phyloP scores from a whole-genome alignment of 2,329 filamentous ascomycete species.

The Neonectria magnoliae region DNA sequence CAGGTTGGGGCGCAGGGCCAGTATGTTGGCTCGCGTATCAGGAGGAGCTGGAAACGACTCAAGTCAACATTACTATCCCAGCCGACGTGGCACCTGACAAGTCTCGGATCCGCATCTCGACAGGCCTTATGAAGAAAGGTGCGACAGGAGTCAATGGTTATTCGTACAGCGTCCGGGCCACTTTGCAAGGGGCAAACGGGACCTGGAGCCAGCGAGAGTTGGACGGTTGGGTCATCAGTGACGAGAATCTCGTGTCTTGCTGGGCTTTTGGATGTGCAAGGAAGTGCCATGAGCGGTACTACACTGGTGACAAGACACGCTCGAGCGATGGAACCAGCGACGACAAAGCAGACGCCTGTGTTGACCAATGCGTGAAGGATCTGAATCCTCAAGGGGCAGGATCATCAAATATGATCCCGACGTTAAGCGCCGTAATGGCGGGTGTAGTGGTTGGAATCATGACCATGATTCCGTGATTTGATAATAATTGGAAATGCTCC shows the following conservation, averaged over 20 bases:
- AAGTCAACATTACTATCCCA: constrained; percentile 39
- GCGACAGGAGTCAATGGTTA: constrained; percentile 27
- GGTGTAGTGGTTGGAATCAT: too few relatives aligned
- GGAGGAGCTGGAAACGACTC: constrained; percentile 23
- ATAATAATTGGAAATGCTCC: too few relatives aligned
- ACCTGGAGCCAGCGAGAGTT: constrained; percentile 38
- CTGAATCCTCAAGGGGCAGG: constrained; percentile 23
- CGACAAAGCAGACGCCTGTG: constrained; percentile 26
- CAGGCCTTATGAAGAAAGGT: constrained; percentile 27
- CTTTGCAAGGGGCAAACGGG: constrained; percentile 31
- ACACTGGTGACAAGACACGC: constrained; percentile 27
- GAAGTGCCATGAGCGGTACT: constrained; percentile 31
- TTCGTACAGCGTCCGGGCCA: constrained; percentile 29
- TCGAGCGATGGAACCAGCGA: constrained; percentile 25
- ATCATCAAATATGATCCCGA: too few relatives aligned
- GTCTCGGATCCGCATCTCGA: constrained; percentile 27
- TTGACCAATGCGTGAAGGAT: constrained; percentile 29
- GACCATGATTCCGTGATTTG: too few relatives aligned
- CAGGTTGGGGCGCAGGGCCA: constrained; percentile 35
- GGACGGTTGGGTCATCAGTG: constrained; percentile 31
- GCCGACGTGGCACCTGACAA: constrained; percentile 35
- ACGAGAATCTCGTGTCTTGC: constrained; percentile 32
- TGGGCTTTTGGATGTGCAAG: constrained; percentile 34
- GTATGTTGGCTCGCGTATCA: constrained; percentile 35
- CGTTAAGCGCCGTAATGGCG: too few relatives aligned